Evolutionary conservation across 2,329 filamentous ascomycete species (phyloP).

Genomic region (Botryosphaeria dothidea): DNA sequence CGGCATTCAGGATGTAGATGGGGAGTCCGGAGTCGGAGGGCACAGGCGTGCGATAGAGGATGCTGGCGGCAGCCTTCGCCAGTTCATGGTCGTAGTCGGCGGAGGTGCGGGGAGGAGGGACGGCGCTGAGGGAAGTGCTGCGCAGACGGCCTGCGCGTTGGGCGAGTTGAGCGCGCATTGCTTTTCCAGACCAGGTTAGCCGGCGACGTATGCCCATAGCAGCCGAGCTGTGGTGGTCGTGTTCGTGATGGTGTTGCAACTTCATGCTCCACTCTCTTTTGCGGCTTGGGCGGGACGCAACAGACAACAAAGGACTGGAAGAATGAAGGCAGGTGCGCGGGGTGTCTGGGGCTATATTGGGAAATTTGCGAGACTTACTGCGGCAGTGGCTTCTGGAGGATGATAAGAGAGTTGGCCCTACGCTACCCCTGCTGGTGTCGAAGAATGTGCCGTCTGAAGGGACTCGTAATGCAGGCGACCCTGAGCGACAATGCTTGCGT

Average conservation of each 20-base stretch:
- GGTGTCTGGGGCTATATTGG: background rate
- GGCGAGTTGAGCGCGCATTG: conserved; percentile 36
- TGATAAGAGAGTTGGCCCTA: conserved; percentile 13
- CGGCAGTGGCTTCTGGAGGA: background rate
- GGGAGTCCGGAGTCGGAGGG: conserved; percentile 52
- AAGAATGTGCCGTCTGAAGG: conserved; percentile 11
- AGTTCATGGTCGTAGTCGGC: conserved; percentile 51
- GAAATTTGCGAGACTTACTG: conserved; percentile 13
- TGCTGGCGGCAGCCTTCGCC: conserved; percentile 52
- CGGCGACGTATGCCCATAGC: conserved; percentile 15
- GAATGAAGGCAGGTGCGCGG: background rate
- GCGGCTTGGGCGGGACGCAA: background rate
- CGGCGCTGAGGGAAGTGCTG: conserved; percentile 48
- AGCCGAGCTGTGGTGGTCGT: background rate
- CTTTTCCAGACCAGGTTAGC: conserved; percentile 17
- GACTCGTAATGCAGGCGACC: conserved; percentile 9
- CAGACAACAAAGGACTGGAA: background rate
- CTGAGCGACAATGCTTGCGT: conserved; percentile 9
- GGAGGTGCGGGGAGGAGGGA: conserved; percentile 47
- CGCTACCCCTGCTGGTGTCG: conserved; percentile 11
- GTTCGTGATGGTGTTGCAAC: background rate
- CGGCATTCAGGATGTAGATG: conserved; percentile 57
- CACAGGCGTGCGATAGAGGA: conserved; percentile 56
- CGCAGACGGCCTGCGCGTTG: conserved; percentile 35
- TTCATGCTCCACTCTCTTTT: conserved; percentile 14